Evolutionary conservation across 1,139 yeast genomes (phyloP), one percentile per base, ranked within the genome.

Genomic region (Magnusiomyces paraingens): DNA sequence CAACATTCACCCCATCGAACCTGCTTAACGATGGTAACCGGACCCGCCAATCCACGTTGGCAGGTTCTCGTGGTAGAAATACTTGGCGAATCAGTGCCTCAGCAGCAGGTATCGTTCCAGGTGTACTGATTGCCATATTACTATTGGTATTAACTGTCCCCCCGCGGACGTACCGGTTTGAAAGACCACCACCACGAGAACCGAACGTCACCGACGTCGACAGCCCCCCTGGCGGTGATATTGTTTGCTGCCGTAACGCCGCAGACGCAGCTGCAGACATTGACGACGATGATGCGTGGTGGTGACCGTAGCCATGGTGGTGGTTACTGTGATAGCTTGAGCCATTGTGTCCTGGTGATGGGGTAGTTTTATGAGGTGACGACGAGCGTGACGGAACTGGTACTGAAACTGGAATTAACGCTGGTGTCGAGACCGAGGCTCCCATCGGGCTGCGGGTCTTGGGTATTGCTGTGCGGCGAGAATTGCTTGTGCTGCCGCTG

Each of bases 1-100:
- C 74, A 1, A 67, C 57, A 59, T 78, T 79, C 3, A 77, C 70
- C 1, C 57, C 58, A 2, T 65, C 63, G 0, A 70, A 66, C 26
- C 55, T 47, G 20, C 54, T 44, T 18, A 57, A 39, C 2, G 50
- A 43, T 12, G 59, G 55, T 21, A 52, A 43, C 11, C 49, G 36
- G 38, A 51, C 54, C 12, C 55, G 50, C 57, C 55, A 51, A 43
- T 55, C 54, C 12, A 49, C 15, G 17, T 44, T 49, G 20, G 29
- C 47, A n/a, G 51, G 36, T 18, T 51, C 55, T 17, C 39, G 49
- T 11, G 54, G 57, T 12, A 53, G 40, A 21, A 55, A 55, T 17
- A 55, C 51, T 22, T 50, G 51, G 10, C 55, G 18, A 21, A 55
- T 52, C 47, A 55, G 26, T 21, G 49, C 51, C 22, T 55, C 57